Evolutionary conservation across 768 basidiomycete species (phyloP).

Genomic region (Suillus decipiens): DNA sequence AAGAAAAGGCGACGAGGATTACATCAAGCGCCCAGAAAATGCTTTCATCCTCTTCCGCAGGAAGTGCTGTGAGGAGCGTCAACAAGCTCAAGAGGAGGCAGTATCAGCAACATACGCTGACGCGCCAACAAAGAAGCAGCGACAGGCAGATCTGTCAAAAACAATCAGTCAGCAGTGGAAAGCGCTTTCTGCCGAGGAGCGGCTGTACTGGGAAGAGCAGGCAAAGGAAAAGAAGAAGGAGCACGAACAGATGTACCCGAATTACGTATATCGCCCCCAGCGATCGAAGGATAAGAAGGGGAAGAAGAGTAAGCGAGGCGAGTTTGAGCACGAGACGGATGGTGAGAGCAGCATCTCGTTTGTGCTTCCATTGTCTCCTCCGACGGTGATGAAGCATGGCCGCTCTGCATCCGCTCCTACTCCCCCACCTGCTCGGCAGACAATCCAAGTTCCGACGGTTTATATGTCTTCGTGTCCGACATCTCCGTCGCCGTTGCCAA

Average conservation of each 20-base stretch:
- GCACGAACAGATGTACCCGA: conserved; percentile 72
- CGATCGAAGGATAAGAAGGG: conserved; percentile 51
- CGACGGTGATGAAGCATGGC: conserved; percentile 42
- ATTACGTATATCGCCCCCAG: conserved; percentile 80
- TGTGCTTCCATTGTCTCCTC: conserved; percentile 40
- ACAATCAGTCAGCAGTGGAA: conserved; percentile 84
- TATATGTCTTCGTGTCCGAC: conserved; percentile 64
- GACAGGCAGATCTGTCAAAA: conserved; percentile 79
- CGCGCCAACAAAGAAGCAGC: conserved; percentile 65
- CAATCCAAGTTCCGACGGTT: conserved; percentile 69
- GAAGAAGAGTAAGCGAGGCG: conserved; percentile 39
- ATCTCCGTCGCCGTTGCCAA: conserved; percentile 53
- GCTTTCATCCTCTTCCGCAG: conserved; percentile 85
- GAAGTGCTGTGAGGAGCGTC: conserved; percentile 74
- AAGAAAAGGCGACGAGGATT: conserved; percentile 75
- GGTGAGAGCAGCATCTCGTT: conserved; percentile 55
- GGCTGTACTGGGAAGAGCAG: conserved; percentile 71
- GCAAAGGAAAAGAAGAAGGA: conserved; percentile 82
- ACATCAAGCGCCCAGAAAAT: conserved; percentile 83
- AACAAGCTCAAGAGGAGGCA: conserved; percentile 54
- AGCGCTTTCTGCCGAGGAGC: conserved; percentile 61
- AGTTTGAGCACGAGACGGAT: conserved; percentile 44
- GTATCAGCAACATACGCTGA: conserved; percentile 25
- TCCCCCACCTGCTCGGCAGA: conserved; percentile 62
- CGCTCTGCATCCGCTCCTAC: conserved; percentile 64